These are phyloP conservation scores for Rhodosporidiobolus sp. DNA, from an alignment of 768 basidiomycete genomes.

Conservation along the genomic window DNA sequence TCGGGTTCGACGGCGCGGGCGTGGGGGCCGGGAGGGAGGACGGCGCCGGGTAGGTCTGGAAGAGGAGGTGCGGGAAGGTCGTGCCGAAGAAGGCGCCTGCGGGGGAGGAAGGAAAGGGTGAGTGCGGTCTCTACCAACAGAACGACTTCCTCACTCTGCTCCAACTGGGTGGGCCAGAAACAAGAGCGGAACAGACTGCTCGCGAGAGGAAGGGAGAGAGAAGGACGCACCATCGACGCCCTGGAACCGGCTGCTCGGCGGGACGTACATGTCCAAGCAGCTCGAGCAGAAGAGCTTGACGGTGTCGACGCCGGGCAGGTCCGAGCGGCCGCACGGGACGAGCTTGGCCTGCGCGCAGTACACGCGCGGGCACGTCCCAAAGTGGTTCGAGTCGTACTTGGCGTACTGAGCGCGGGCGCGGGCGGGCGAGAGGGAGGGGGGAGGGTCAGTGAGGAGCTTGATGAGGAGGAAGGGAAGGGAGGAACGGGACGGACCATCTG, in stretches of 20 bases:
- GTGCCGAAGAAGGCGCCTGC: constrained; percentile 98
- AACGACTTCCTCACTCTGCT: not conserved
- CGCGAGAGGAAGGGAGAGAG: not conserved
- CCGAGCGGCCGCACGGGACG: constrained; percentile 90
- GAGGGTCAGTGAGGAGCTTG: not conserved
- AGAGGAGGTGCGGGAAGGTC: constrained; percentile 96
- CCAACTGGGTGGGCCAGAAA: too few relatives aligned
- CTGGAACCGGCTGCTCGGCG: constrained; percentile 91
- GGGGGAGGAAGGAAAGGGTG: not conserved
- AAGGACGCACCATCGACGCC: constrained; percentile 79
- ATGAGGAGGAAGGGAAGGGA: constrained; percentile 15
- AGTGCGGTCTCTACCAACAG: not conserved
- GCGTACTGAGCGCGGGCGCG: too few relatives aligned
- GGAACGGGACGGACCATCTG: constrained; percentile 68
- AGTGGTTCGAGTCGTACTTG: constrained; percentile 87
- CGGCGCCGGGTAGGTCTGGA: constrained; percentile 70
- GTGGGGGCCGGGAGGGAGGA: constrained; percentile 19
- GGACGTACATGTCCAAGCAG: constrained; percentile 94
- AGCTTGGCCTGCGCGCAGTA: constrained; percentile 85
- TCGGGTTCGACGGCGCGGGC: constrained; percentile 17
- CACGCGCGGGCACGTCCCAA: constrained; percentile 92
- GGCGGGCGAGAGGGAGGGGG: not conserved
- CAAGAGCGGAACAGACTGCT: not conserved
- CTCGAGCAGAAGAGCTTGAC: constrained; percentile 98
- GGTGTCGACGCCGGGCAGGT: constrained; percentile 92